Base-by-base conservation (phyloP, 768 basidiomycete genomes). In the Boletus bicolor region DNA sequence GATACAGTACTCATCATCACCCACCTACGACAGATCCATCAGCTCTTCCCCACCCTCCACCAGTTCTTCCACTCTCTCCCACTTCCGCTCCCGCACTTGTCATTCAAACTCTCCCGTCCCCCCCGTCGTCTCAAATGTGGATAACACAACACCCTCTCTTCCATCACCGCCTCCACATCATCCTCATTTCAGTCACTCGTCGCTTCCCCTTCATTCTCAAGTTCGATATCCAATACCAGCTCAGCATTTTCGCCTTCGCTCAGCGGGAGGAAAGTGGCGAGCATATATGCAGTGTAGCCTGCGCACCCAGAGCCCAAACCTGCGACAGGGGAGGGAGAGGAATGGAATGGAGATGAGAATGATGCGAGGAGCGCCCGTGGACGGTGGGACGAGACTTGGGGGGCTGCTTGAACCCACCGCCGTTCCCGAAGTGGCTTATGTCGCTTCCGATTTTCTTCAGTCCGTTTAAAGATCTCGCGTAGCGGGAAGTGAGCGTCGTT, bases 101-200 rank as follows among this genome's bases (percentile, higher is more conserved):
- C 21, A 1, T 24, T 24, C 21, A 24, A 24, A 24, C 21, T 24
- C 21, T 24, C 49, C 28, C 44, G 51, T 7, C 39, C 49, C 30
- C 15, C 42, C 28, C 6, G 53, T 50, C 55, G 35, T 58, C 37
- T 63, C 55, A 60, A 42, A 52, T 61, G 49, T 15, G 85, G 82
- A 72, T 87, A 89, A 68, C 89, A 89, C 5, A 90, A 67, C 44
- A 78, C 79, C 51, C 81, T 83, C 68, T 92, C 89, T 61, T 91
- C 89, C 19, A 66, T 69, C n/a, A 82, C 82, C 2, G 86, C 88
- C 55, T 93, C 89, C 3, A 86, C 86, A 64, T 92, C 90, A 60
- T 92, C 91, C 69, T 91, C 90, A 69, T 93, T 92, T 89, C 89
- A 92, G 72, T 91, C 89, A 62, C 90, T 91, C 49, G 87, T 90